phyloP scores from a whole-genome alignment of 257 asterid species.

The Capsicum pubescens region DNA sequence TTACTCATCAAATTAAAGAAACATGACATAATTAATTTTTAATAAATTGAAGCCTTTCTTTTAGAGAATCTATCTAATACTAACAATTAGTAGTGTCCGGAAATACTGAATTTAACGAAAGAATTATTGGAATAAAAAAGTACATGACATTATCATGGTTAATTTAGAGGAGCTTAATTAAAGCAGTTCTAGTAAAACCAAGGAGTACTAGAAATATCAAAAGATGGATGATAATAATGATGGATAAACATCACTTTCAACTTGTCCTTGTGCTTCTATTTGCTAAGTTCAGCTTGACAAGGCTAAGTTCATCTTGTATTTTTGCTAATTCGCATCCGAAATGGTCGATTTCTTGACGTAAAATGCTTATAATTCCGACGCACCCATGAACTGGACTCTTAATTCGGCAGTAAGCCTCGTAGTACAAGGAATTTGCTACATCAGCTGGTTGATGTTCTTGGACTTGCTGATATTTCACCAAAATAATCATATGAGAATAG shows the following conservation, averaged over 20 bases:
- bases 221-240: not conserved
- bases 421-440: conserved; percentile 42
- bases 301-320: conserved; percentile 37
- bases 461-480: conserved; percentile 34
- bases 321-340: conserved; percentile 34
- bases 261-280: not conserved
- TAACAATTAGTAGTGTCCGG: not conserved
- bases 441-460: conserved; percentile 34
- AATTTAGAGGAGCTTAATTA: not conserved
- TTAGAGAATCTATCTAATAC: too few relatives aligned
- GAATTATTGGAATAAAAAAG: not conserved
- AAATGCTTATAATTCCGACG: conserved; percentile 38
- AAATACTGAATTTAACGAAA: not conserved
- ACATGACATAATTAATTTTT: not conserved
- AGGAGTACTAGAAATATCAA: not conserved
- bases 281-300: conserved; percentile 28
- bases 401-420: conserved; percentile 44
- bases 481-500: not conserved
- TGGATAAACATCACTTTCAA: not conserved
- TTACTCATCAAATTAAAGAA: not conserved
- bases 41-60: too few relatives aligned
- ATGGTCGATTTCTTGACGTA: conserved; percentile 38
- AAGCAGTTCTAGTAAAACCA: not conserved
- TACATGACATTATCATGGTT: not conserved
- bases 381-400: conserved; percentile 41